Base-by-base conservation (phyloP, 306 rosid species). In the Hippophae tibetana region DNA sequence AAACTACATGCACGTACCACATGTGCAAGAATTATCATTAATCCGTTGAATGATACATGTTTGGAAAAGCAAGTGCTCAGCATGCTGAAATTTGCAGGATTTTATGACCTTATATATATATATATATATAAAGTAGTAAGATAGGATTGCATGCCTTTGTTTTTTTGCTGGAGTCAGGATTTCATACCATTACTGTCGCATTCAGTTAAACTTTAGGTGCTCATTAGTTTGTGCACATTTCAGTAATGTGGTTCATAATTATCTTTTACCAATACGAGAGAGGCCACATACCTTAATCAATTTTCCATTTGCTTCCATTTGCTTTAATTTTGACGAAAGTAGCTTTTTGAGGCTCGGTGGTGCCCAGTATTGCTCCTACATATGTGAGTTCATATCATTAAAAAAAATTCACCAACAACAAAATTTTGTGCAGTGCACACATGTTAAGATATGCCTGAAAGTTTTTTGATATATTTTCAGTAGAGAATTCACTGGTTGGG, bases 311-410 rank as follows among this genome's bases (percentile, higher is more conserved):
- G 81, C 74, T 44, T 77, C 58, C 97, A 90, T 82, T 68, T 86
- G 88, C 86, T 86, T 90, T 74, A 90, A 72, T 75, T 86, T 86
- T 27, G 86, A 52, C 45, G 94, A 76, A 55, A 90, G 72, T 55
- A 90, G 70, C 76, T 80, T 90, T 68, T 75, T 69, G 65, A 90
- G 89, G 85, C 78, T 87, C 23, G 90, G 79, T 5, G 95, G 94
- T 50, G 86, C 83, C 75, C 76, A 75, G 68, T 82, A 80, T 59
- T 85, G 86, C 68, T 84, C 97, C 97, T 89, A 57, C 70, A 63
- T 11, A 43, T 44, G 51, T 63, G 60, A 62, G 27, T 58, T 58
- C 61, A 68, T 13, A 64, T 44, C 3, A 44, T 47, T 59, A 71
- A 70, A 72, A 52, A 66, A 38, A 25, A 54, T 70, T 63, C 57